A percentile compares a stretch with the other conserved stretches of the same genome.
phyloP scores from a whole-genome alignment of 2,329 filamentous ascomycete species.

The Incumbomyces lentus region DNA sequence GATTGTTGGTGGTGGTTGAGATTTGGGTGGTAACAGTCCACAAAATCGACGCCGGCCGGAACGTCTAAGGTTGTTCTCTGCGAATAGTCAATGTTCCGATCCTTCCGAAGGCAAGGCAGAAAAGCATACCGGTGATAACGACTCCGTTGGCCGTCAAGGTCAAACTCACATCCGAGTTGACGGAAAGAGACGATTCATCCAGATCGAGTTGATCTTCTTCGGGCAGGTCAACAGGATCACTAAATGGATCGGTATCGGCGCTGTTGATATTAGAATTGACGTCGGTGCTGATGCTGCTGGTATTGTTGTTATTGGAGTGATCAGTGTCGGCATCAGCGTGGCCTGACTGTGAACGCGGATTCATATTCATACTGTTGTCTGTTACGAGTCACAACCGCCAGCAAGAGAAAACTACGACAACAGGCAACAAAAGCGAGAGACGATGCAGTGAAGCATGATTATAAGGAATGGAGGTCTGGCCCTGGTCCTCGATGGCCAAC shows the following conservation, averaged over 20 bases:
- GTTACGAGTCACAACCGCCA: no score
- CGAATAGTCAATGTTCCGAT: constrained; percentile 7
- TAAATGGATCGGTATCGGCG: constrained; percentile 25
- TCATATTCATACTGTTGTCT: no score
- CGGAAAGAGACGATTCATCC: constrained; percentile 38
- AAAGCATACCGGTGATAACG: constrained; percentile 45
- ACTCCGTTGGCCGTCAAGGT: constrained; percentile 52
- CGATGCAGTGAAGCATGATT: no score
- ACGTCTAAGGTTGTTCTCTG: constrained; percentile 14
- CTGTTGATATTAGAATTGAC: no score
- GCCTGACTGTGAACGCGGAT: no score
- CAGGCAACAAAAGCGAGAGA: no score
- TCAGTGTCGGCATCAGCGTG: no score
- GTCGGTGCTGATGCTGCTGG: no score
- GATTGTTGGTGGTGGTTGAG: constrained; percentile 38
- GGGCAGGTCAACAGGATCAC: constrained; percentile 25
- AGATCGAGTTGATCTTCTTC: constrained; percentile 28
- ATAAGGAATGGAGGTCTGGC: no score
- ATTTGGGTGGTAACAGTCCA: constrained; percentile 37
- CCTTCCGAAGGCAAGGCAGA: background rate
- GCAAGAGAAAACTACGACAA: no score
- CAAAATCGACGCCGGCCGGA: constrained; percentile 27
- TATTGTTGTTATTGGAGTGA: no score
- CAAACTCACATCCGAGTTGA: constrained; percentile 49
- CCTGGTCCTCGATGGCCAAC: no score